phyloP scores from a whole-genome alignment of 1,284 basidiomycete genomes.

The Tremellales sp. region DNA sequence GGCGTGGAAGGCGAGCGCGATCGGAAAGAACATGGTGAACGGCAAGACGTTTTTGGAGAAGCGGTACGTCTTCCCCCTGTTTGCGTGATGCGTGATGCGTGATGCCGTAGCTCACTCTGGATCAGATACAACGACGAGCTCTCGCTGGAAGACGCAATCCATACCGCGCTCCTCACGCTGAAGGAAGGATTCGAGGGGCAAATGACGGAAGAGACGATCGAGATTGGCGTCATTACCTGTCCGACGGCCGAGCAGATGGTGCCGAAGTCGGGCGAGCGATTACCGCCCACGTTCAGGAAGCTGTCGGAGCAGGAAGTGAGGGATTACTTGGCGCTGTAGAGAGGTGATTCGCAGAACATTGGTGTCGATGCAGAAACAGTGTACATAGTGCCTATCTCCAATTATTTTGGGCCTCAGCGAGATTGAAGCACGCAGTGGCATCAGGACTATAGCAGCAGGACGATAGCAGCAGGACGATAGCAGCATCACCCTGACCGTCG shows the following conservation, averaged over 20 bases:
- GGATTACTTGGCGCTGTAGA: conserved; percentile 67
- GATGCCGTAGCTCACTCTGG: not conserved
- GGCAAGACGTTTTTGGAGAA: conserved; percentile 99
- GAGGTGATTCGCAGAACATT: not conserved
- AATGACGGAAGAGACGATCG: conserved; percentile 99
- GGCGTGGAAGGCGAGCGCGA: conserved; percentile 99
- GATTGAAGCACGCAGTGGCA: too few species aligned
- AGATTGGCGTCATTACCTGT: conserved; percentile 92
- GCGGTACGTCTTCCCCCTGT: conserved; percentile 57
- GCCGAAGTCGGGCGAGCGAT: conserved; percentile 63
- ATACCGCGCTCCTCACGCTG: conserved; percentile 95
- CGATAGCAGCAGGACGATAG: too few species aligned
- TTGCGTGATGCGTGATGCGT: conserved; percentile 2
- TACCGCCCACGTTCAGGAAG: conserved; percentile 86
- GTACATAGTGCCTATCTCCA: not conserved
- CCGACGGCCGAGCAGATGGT: conserved; percentile 73
- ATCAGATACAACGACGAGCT: conserved; percentile 97
- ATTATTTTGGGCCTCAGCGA: not conserved
- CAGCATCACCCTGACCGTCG: too few species aligned
- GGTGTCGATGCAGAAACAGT: not conserved
- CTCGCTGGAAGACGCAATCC: conserved; percentile 97
- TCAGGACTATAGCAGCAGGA: too few species aligned
- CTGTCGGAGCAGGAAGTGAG: conserved; percentile 89
- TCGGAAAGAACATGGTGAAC: conserved; percentile 99
- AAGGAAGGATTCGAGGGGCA: conserved; percentile 99